phyloP scores from a whole-genome alignment of 192 early-diverging fungal genomes.

The Rhizoclosmatium sp. region DNA sequence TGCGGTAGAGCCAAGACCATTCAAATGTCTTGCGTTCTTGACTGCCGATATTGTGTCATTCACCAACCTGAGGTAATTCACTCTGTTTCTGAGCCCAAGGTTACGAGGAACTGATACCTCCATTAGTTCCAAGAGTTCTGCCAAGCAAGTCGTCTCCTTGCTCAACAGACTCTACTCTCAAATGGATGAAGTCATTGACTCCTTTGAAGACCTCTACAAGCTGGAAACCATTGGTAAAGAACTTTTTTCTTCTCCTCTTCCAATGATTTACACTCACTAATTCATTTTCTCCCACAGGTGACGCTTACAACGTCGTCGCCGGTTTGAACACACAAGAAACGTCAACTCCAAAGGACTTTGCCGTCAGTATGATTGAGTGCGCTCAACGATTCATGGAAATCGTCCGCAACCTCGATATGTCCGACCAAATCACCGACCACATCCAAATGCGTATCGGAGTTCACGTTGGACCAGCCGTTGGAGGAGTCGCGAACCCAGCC shows the following conservation, averaged over 20 bases:
- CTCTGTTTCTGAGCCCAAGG: not conserved
- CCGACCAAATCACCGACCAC: constrained; percentile 48
- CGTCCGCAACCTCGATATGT: constrained; percentile 54
- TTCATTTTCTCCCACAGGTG: constrained; percentile 25
- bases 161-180: constrained; percentile 56
- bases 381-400: constrained; percentile 50
- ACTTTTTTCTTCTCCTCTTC: not conserved
- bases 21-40: constrained; percentile 49
- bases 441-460: constrained; percentile 57
- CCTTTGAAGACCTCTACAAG: constrained; percentile 55
- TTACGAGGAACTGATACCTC: not conserved
- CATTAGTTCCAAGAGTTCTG: constrained; percentile 38
- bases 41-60: constrained; percentile 55
- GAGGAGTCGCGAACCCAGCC: constrained; percentile 52
- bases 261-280: not conserved
- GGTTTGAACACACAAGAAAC: constrained; percentile 51
- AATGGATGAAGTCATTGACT: constrained; percentile 53
- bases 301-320: constrained; percentile 54
- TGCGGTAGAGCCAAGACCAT: constrained; percentile 46
- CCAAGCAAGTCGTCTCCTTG: constrained; percentile 51
- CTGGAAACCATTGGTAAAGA: constrained; percentile 51
- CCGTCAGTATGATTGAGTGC: constrained; percentile 49
- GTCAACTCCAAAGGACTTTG: constrained; percentile 33
- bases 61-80: constrained; percentile 49
- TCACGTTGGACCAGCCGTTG: constrained; percentile 55